Conservation (phyloP, 2,329 filamentous ascomycete species). For the Arthrobotrys sinensis region DNA sequence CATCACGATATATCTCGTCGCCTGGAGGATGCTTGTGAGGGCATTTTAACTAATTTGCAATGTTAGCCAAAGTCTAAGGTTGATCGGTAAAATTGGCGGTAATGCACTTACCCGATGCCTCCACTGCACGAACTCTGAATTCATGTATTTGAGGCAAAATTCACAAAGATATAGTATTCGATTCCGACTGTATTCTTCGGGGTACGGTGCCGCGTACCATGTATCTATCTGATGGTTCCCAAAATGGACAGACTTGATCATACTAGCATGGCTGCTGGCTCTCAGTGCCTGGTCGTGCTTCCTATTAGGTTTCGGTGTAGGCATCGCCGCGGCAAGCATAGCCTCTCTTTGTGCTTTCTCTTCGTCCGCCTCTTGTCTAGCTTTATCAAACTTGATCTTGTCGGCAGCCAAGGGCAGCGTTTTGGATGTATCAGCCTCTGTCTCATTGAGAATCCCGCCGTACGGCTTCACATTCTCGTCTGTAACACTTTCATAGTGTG, state of each 20-base stretch:
- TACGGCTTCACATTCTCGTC: constrained; percentile 79
- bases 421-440: constrained; percentile 90
- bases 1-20: constrained; percentile 95
- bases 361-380: constrained; percentile 90
- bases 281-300: constrained; percentile 51
- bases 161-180: constrained; percentile 98
- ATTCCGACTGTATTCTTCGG: constrained; percentile 97
- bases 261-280: constrained; percentile 72
- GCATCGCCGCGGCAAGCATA: constrained; percentile 45
- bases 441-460: constrained; percentile 89
- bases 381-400: constrained; percentile 87
- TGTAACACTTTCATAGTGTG: constrained; percentile 56
- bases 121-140: constrained; percentile 98
- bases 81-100: neutral
- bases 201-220: constrained; percentile 98
- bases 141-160: constrained; percentile 99
- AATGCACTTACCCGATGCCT: constrained; percentile 80
- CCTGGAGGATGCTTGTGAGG: constrained; percentile 96
- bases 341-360: constrained; percentile 55
- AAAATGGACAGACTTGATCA: constrained; percentile 99
- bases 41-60: constrained; percentile 75
- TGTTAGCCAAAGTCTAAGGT: constrained; percentile 63
- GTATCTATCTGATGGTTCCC: constrained; percentile 98
- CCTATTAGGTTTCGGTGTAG: constrained; percentile 45
- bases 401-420: constrained; percentile 87